Percentiles rank a stretch among this genome's conserved stretches.
phyloP scores from a whole-genome alignment of 176 grass and related monocot species.

The Oryza officinalis region DNA sequence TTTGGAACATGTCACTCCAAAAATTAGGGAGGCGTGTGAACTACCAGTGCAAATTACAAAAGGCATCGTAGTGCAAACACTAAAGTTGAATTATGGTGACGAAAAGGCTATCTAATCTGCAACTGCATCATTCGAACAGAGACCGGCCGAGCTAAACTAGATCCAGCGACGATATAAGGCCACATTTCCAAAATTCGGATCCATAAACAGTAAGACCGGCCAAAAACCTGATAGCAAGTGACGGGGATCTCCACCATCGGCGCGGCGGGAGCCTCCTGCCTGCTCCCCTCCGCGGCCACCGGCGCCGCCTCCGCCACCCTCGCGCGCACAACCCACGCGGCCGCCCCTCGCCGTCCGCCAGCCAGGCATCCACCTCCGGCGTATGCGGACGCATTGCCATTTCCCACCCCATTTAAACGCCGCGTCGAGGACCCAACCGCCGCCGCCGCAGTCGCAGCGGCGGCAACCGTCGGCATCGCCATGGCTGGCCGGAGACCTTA shows the following conservation, averaged over 20 bases:
- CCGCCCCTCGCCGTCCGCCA: constrained; percentile 21
- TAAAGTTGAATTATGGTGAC: neutral
- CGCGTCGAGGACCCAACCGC: constrained; percentile 24
- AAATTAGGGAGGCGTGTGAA: neutral
- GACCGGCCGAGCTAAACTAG: neutral
- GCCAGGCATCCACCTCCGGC: neutral
- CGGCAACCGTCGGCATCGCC: constrained; percentile 51
- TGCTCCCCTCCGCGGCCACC: constrained; percentile 38
- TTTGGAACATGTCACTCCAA: constrained; percentile 20
- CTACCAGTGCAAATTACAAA: neutral
- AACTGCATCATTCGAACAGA: neutral
- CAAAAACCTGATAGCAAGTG: constrained; percentile 86
- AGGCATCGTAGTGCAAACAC: neutral
- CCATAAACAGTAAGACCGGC: neutral
- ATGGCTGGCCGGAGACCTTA: constrained; percentile 29
- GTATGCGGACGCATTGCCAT: constrained; percentile 23
- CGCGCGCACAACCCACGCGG: constrained; percentile 25
- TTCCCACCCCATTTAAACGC: constrained; percentile 26
- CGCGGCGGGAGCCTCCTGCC: constrained; percentile 30
- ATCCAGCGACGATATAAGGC: neutral
- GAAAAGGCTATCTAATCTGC: neutral
- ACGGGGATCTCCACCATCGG: constrained; percentile 83
- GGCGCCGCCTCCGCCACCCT: constrained; percentile 45
- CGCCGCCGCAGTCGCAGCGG: constrained; percentile 8
- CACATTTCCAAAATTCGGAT: constrained; percentile 28